A percentile compares a stretch with the other conserved stretches of the same genome.
Evolutionary conservation across 73 alveolate genomes (phyloP).

Genomic region (Paramecium caudatum): DNA sequence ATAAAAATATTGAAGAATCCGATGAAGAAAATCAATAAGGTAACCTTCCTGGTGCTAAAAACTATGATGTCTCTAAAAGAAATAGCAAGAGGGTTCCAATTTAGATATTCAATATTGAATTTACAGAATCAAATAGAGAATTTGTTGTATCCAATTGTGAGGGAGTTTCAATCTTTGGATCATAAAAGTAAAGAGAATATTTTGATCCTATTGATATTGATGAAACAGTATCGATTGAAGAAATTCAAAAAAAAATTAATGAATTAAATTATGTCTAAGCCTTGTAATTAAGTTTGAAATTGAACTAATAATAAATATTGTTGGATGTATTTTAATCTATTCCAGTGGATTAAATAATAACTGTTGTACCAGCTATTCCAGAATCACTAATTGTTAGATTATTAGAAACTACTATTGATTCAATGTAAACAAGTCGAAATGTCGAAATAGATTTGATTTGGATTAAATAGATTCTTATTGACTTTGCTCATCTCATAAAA

Average conservation of each 20-base stretch:
- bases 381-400: conserved; percentile 62
- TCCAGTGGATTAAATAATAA: conserved; percentile 35
- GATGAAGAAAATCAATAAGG: conserved; percentile 82
- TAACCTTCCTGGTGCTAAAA: conserved; percentile 94
- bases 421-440: conserved; percentile 35
- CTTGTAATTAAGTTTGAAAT: conserved; percentile 54
- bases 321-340: conserved; percentile 38
- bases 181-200: conserved; percentile 28
- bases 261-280: conserved; percentile 35
- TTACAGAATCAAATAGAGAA: conserved; percentile 66
- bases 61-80: conserved; percentile 75
- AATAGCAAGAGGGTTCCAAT: conserved; percentile 62
- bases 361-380: conserved; percentile 64
- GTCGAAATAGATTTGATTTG: conserved; percentile 55
- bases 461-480: conserved; percentile 60
- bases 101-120: conserved; percentile 56
- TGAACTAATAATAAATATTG: conserved; percentile 19
- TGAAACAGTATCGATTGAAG: conserved; percentile 65
- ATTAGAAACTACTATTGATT: conserved; percentile 55
- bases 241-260: conserved; percentile 29
- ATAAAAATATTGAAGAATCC: conserved; percentile 82
- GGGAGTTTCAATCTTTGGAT: conserved; percentile 74
- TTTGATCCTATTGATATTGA: conserved; percentile 71
- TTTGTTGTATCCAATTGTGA: conserved; percentile 67
- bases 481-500: conserved; percentile 25